Evolutionary conservation across 805 yeast genomes (phyloP).

Genomic region (Clavispora asparagi): DNA sequence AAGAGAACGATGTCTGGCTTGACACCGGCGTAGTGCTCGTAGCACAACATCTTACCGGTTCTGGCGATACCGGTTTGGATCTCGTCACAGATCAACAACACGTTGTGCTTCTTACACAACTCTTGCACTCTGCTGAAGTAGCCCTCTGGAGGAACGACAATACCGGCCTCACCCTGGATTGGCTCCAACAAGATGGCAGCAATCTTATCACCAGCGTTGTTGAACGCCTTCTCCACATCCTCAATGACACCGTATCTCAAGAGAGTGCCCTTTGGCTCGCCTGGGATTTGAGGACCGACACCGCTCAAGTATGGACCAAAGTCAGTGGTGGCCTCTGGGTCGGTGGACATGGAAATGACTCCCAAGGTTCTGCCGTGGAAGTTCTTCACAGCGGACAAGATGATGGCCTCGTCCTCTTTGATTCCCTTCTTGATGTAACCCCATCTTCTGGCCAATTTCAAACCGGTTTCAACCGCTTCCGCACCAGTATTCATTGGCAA

Average conservation of each 20-base stretch:
- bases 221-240: slow-evolving; percentile 79
- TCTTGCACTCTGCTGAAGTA: slow-evolving; percentile 69
- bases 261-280: slow-evolving; percentile 52
- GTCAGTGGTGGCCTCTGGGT: slow-evolving; percentile 81
- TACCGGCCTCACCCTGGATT: slow-evolving; percentile 98
- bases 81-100: slow-evolving; percentile 89
- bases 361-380: slow-evolving; percentile 98
- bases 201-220: slow-evolving; percentile 77
- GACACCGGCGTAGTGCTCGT: slow-evolving; percentile 72
- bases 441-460: slow-evolving; percentile 96
- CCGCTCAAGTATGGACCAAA: slow-evolving; percentile 87
- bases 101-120: slow-evolving; percentile 78
- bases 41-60: slow-evolving; percentile 90
- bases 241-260: slow-evolving; percentile 81
- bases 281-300: slow-evolving; percentile 82
- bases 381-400: slow-evolving; percentile 81
- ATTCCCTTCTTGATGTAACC: slow-evolving; percentile 87
- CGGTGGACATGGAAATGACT: slow-evolving; percentile 93
- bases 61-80: slow-evolving; percentile 97
- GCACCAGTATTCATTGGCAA: slow-evolving; percentile 99
- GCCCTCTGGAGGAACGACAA: slow-evolving; percentile 84
- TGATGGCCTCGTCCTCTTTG: slow-evolving; percentile 76
- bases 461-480: slow-evolving; percentile 94
- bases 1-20: slow-evolving; percentile 86
- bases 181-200: slow-evolving; percentile 93